Evolutionary conservation across 495 filamentous ascomycete species (phyloP).

Genomic region (Evansstolkia leycettana): DNA sequence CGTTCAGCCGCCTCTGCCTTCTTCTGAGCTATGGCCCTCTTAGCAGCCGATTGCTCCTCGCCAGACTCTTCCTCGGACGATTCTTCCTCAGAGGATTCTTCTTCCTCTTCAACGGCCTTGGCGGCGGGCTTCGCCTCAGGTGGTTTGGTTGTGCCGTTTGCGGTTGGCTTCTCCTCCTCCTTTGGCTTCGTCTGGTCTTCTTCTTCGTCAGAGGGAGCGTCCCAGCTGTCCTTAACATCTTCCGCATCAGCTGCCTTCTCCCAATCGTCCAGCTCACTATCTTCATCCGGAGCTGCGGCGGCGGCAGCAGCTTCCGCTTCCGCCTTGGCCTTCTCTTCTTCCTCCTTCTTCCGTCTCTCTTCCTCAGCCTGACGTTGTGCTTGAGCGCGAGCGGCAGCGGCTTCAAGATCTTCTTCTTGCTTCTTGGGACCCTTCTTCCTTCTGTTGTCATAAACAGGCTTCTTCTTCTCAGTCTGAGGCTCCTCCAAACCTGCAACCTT

Average conservation of each 20-base stretch:
- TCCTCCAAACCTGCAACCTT: constrained; percentile 65
- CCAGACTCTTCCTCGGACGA: constrained; percentile 6
- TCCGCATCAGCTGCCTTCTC: constrained; percentile 72
- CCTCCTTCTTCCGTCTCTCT: constrained; percentile 49
- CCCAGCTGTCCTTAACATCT: constrained; percentile 89
- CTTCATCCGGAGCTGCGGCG: constrained; percentile 43
- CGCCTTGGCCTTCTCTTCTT: constrained; percentile 54
- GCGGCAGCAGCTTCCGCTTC: constrained; percentile 42
- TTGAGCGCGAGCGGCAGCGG: constrained; percentile 48
- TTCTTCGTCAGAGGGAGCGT: constrained; percentile 75
- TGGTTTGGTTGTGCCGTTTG: constrained; percentile 11
- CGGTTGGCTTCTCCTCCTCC: constrained; percentile 5
- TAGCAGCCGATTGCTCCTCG: constrained; percentile 54
- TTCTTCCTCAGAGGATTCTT: constrained; percentile 15
- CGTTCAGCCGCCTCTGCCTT: constrained; percentile 89
- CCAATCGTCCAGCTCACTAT: constrained; percentile 71
- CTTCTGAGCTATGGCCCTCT: constrained; percentile 54
- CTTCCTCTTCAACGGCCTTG: constrained; percentile 14
- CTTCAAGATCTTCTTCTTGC: constrained; percentile 60
- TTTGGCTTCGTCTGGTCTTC: too few species aligned
- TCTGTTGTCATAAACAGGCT: constrained; percentile 54
- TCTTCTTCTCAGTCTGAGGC: constrained; percentile 59
- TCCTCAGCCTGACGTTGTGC: constrained; percentile 53
- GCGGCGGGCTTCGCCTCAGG: constrained; percentile 10
- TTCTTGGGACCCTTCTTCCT: constrained; percentile 69